Conservation (phyloP, 2,329 filamentous ascomycete species). For the Leptographium procerum region DNA sequence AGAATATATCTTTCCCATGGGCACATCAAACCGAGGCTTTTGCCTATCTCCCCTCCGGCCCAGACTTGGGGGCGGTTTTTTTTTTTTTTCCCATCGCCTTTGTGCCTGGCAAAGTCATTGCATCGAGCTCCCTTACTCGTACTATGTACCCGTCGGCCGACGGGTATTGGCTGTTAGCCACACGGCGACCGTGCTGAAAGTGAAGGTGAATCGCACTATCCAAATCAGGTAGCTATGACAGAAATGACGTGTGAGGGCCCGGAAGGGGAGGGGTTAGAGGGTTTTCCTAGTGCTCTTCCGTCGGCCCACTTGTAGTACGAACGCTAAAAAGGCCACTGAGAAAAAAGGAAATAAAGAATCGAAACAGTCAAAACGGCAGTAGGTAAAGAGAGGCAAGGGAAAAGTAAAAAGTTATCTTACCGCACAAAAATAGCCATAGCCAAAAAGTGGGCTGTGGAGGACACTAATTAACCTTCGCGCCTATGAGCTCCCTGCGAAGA, state of each 20-base stretch:
- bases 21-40: too few species aligned
- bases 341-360: not conserved
- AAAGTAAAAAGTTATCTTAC: not conserved
- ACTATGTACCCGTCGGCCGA: not conserved
- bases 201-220: conserved; percentile 1
- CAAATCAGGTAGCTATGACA: conserved; percentile 7
- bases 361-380: not conserved
- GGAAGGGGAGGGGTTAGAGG: not conserved
- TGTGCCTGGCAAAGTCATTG: not conserved
- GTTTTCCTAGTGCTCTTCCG: conserved; percentile 3
- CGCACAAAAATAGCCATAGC: not conserved
- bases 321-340: not conserved
- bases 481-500: not conserved
- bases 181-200: not conserved
- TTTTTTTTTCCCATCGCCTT: not conserved
- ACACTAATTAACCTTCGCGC: not conserved
- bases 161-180: not conserved
- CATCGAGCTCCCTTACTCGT: too few species aligned
- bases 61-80: not conserved
- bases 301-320: not conserved
- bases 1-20: too few species aligned
- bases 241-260: conserved; percentile 7
- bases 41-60: not conserved
- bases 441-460: not conserved
- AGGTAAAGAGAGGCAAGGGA: not conserved